Base-by-base conservation (phyloP, 257 asterid genomes). In the Nicotiana tabacum region DNA sequence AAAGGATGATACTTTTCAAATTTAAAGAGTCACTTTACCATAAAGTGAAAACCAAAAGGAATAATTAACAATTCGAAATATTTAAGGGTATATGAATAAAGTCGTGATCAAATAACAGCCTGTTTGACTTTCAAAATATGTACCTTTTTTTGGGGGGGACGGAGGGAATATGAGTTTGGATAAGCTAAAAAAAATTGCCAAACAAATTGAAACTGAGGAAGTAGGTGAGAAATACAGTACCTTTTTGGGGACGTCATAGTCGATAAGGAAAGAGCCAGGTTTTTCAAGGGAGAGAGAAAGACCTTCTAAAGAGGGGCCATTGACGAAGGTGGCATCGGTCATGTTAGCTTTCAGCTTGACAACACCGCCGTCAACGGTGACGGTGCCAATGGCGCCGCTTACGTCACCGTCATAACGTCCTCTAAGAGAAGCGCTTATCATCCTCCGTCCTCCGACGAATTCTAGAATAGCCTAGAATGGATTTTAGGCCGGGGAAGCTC, bases 181-280 rank as follows among this genome's bases (percentile, higher is more conserved):
- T 68, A 68, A 68, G 77, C 32, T 18, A 37, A 37, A 69, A 18
- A 37, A 37, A 69, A n/a, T 69, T 51, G 72, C 7, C 1, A 33
- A 5, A 9, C 2, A 72, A 76, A 4, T 10, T 37, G n/a, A 12
- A 65, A 66, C 35, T 5, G 10, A 13, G n/a, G 13, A 27, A 32
- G 58, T 51, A 66, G 18, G 18, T 27, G 69, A 9, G n/a, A 29
- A 29, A n/a, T 39, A 2, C 27, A 1, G 48, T 61, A 87, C 90
- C 79, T 65, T 64, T n/a, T 85, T 85, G 51, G 84, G 85, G 46
- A 85, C 57, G 18, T 80, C 82, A 78, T n/a, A 87, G 85, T 87
- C 90, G 77, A 87, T 53, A 78, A 56, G 27, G 79, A 87, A 87
- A 30, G 84, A 72, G 29, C 86, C 85, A 8, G 88, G 87, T 33